Base-by-base conservation (phyloP, 495 filamentous ascomycete species). In the Aspergillus haitiensis region DNA sequence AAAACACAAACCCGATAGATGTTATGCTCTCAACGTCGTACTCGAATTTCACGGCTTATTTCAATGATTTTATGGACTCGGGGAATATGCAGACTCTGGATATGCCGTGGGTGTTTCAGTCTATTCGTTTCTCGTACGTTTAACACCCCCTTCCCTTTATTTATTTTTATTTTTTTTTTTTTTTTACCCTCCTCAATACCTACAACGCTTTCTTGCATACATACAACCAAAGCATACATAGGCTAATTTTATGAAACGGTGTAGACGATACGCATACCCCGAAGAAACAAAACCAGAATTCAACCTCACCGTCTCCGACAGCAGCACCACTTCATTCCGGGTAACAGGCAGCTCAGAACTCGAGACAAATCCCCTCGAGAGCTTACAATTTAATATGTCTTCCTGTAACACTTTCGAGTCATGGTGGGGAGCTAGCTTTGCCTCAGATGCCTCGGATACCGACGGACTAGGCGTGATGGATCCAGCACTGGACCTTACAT, bases 1-100 rank as follows among this genome's bases (percentile, higher is more conserved):
- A 57, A 12, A 57, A 57, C 55, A 48, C 42, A 5, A 57, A 57
- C 44, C 55, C 55, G 8, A 7, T 57, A 8, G 32, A 57, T 10
- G 33, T 57, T 9, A 27, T 49, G 7, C 33, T 57, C 4, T 37
- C 45, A 39, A 37, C 55, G 13, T 57, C 55, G 8, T 49, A 49
- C n/a, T 49, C 44, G 8, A 57, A 57, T 40, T 57, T 49, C 45
- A 57, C 55, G 6, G 13, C 6, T n/a, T 36, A 48, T 44, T 56
- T 56, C 31, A 45, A 9, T 13, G 15, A 16, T n/a, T 45, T 7
- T 13, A 16, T 32, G 13, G 42, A 37, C 13, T 34, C 15, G 5
- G 8, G 18, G 21, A 57, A 49, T 15, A 49, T 37, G 32, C 31
- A 18, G 32, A 31, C 21, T 2, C 1, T 16, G 13, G 55, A 57